Base-by-base conservation (phyloP, 176 grass and related monocot genomes). In the Phyllostachys edulis region DNA sequence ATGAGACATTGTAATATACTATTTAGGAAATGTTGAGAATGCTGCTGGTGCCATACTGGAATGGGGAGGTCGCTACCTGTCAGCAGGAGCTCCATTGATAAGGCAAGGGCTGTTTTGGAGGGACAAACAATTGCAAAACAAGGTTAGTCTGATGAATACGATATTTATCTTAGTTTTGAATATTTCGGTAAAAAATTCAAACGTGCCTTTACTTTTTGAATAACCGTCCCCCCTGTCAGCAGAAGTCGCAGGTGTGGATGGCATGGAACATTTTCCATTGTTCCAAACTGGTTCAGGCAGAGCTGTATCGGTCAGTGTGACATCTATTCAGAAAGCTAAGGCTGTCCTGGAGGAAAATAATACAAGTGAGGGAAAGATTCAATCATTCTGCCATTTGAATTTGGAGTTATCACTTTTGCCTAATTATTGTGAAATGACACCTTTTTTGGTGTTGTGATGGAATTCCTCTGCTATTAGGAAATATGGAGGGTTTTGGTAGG, bases 101-200 rank as follows among this genome's bases (percentile, higher is more conserved):
- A 86, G 84, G 84, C 90, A 47, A 94, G 34, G 60, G 12, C 84
- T 73, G 63, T 89, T 87, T 74, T 97, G 67, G 90, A 86, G 47
- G 86, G 55, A 67, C 82, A 69, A 80, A 84, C 40, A 42, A 55
- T 46, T 60, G 20, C 34, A 67, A 76, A 63, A 59, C 78, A 59
- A 86, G 57, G 78, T 92, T 37, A 50, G 27, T 57, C 52, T 86
- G 80, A 76, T 66, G n/a, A 79, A 34, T 37, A 78, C 24, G 23
- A 47, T 52, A 63, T 44, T 23, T 41, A 24, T 82, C 18, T 64
- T 38, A 29, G 39, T 67, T 41, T 24, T 76, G 44, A 36, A 49
- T 54, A 32, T 80, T 87, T 72, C 1, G 1, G 18, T 17, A 44
- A 56, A 75, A 83, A 66, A 26, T 51, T 47, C 15, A 79, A 64